phyloP scores from a whole-genome alignment of 2,329 filamentous ascomycete genomes.

The Podosphaera leucotricha region DNA sequence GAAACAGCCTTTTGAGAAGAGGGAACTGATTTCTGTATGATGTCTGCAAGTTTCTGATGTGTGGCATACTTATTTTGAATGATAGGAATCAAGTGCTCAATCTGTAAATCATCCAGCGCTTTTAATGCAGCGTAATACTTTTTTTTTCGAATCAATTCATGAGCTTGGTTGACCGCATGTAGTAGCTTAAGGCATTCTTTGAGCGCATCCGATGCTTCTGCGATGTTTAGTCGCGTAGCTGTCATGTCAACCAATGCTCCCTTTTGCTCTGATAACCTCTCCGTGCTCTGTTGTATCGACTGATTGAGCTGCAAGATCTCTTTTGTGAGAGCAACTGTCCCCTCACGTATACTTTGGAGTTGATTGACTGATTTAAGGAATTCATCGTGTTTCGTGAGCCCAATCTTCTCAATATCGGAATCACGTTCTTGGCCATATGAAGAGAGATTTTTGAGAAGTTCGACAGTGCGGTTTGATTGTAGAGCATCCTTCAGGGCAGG shows the following conservation, averaged over 20 bases:
- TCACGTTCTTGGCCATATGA: conserved; percentile 74
- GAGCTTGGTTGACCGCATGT: conserved; percentile 77
- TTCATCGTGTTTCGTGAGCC: conserved; percentile 87
- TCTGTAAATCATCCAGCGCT: conserved; percentile 84
- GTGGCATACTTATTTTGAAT: conserved; percentile 68
- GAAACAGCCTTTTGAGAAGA: conserved; percentile 81
- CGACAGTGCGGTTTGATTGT: conserved; percentile 44
- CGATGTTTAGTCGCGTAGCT: conserved; percentile 81
- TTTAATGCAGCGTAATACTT: conserved; percentile 90
- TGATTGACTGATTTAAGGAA: conserved; percentile 87
- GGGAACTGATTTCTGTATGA: conserved; percentile 90
- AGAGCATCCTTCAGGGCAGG: conserved; percentile 82
- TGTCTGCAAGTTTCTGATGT: conserved; percentile 80
- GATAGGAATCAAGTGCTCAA: conserved; percentile 60
- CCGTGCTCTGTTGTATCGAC: conserved; percentile 83
- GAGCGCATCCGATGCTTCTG: conserved; percentile 70
- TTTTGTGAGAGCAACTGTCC: conserved; percentile 65
- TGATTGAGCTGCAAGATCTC: conserved; percentile 86
- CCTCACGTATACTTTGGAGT: conserved; percentile 75
- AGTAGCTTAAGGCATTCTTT: conserved; percentile 83
- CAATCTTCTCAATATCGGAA: conserved; percentile 77
- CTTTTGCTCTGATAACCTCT: conserved; percentile 85
- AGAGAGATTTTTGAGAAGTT: conserved; percentile 54
- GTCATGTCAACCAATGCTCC: conserved; percentile 81
- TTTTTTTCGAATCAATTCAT: conserved; percentile 76